phyloP scores from a whole-genome alignment of 805 yeast genomes.

The Yamadazyma olivae region DNA sequence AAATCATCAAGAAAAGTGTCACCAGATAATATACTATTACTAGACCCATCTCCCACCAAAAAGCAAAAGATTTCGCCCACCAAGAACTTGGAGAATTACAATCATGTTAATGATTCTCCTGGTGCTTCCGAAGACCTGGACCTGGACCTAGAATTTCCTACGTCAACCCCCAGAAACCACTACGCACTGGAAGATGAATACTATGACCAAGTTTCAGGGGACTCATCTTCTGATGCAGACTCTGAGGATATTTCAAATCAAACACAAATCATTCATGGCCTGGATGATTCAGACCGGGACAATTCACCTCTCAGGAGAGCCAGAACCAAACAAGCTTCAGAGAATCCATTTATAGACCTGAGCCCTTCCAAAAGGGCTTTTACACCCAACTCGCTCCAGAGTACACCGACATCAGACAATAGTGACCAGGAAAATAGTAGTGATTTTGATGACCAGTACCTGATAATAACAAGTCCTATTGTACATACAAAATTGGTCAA shows the following conservation, averaged over 20 bases:
- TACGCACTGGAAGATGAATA: not conserved
- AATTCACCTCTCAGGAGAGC: no score
- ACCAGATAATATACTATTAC: slow-evolving; percentile 21
- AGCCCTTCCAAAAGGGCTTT: not conserved
- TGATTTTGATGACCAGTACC: slow-evolving; percentile 24
- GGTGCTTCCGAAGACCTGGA: not conserved
- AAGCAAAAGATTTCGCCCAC: slow-evolving; percentile 14
- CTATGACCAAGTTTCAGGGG: not conserved
- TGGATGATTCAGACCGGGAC: not conserved
- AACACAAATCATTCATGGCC: not conserved
- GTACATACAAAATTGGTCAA: slow-evolving; percentile 7
- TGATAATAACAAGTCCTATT: slow-evolving; percentile 15
- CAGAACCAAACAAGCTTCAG: not conserved
- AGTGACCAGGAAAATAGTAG: slow-evolving; percentile 1
- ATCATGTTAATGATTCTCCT: slow-evolving; percentile 3
- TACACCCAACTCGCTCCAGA: not conserved
- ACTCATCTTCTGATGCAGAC: not conserved
- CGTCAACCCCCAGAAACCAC: not conserved
- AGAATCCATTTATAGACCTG: slow-evolving; percentile 6
- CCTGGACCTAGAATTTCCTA: not conserved
- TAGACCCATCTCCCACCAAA: slow-evolving; percentile 28
- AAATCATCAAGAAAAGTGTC: slow-evolving; percentile 7
- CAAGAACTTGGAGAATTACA: slow-evolving; percentile 2
- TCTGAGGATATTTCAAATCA: not conserved
- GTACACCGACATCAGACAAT: not conserved